Conservation (phyloP, 1,139 yeast genomes). For the Pichia sp. region DNA sequence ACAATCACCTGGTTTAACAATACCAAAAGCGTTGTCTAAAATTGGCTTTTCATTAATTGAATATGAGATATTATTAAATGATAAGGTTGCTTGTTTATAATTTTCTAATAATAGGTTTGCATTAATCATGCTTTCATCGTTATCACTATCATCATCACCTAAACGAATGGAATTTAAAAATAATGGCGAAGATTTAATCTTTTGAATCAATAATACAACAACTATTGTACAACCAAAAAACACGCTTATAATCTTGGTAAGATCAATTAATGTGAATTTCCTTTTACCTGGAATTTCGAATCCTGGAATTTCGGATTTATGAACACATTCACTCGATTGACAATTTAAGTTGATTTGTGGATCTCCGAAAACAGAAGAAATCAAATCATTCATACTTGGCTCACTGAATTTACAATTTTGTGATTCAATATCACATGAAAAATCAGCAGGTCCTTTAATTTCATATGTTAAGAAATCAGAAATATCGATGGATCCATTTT, state of each 20-base stretch:
- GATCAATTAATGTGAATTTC: constrained; percentile 36
- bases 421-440: constrained; percentile 61
- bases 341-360: constrained; percentile 77
- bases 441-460: constrained; percentile 89
- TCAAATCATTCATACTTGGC: constrained; percentile 92
- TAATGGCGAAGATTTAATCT: constrained; percentile 57
- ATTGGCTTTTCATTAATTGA: constrained; percentile 50
- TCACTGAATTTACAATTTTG: constrained; percentile 75
- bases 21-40: constrained; percentile 60
- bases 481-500: constrained; percentile 87
- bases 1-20: constrained; percentile 80
- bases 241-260: constrained; percentile 44
- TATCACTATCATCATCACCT: constrained; percentile 29
- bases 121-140: constrained; percentile 29
- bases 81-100: constrained; percentile 68
- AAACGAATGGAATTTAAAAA: constrained; percentile 32
- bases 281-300: constrained; percentile 61
- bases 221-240: constrained; percentile 35
- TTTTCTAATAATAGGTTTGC: constrained; percentile 37
- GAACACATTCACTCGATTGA: constrained; percentile 83
- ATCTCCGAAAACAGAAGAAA: constrained; percentile 87
- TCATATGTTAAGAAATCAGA: constrained; percentile 88
- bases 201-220: constrained; percentile 41
- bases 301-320: constrained; percentile 89
- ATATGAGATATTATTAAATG: constrained; percentile 70